These are phyloP conservation scores for Pistacia vera DNA, from an alignment of 345 rosid species.

Conservation along the genomic window DNA sequence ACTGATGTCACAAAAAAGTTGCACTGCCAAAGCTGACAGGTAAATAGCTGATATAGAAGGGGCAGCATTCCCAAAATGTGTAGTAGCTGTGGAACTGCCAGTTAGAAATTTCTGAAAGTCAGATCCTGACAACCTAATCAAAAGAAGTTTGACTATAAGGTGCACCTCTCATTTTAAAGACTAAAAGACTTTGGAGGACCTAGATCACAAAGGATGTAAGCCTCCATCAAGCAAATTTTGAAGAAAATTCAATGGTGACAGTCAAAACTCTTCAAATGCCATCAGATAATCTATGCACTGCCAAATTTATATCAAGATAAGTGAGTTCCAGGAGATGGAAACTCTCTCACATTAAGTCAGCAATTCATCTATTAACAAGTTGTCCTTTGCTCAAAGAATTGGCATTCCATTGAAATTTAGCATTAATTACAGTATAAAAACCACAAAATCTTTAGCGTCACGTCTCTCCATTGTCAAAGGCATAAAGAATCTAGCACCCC, in stretches of 20 bases:
- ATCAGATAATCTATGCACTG: not conserved
- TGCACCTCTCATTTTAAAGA: not conserved
- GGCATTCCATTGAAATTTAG: not conserved
- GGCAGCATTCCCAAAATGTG: not conserved
- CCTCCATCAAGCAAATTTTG: not conserved
- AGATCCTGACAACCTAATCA: not conserved
- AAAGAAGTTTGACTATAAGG: not conserved
- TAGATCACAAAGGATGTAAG: not conserved
- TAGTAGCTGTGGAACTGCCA: not conserved
- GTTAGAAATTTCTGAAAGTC: not conserved
- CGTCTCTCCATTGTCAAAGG: not conserved
- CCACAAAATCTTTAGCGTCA: not conserved
- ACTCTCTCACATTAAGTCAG: not conserved
- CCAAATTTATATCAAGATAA: not conserved
- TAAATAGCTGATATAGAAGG: not conserved
- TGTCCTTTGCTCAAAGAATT: not conserved
- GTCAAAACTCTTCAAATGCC: conserved; percentile 6
- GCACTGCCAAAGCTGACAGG: not conserved
- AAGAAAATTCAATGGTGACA: not conserved
- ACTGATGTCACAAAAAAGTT: not conserved
- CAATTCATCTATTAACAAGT: not conserved
- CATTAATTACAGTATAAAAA: not conserved
- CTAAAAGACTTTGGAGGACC: not conserved
- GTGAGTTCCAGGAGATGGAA: not conserved
- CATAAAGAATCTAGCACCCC: not conserved